Evolutionary conservation across 805 yeast species (phyloP).

Genomic region (Ogataea parapolymorpha): DNA sequence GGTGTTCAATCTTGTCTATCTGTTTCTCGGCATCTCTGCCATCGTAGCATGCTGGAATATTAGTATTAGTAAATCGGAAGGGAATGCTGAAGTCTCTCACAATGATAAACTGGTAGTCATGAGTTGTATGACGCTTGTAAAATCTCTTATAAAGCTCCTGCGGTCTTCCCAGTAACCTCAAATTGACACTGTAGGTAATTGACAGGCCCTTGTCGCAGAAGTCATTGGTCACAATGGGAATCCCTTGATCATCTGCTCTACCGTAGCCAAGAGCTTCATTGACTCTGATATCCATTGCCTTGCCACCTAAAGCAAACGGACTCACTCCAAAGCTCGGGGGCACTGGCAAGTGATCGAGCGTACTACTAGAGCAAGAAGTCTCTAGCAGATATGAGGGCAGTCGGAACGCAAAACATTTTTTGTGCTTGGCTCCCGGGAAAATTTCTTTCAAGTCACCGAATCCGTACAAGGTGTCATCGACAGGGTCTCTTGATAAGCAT

Average conservation of each 20-base stretch:
- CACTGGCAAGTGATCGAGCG: conserved; percentile 32
- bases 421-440: conserved; percentile 45
- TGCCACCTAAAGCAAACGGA: conserved; percentile 23
- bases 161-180: conserved; percentile 50
- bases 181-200: conserved; percentile 50
- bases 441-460: conserved; percentile 44
- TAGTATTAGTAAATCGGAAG: conserved; percentile 22
- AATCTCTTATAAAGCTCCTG: conserved; percentile 27
- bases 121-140: conserved; percentile 16
- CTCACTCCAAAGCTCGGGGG: conserved; percentile 44
- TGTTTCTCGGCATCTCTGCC: conserved; percentile 1
- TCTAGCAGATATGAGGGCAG: conserved; percentile 53
- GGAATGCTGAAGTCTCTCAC: conserved; percentile 19
- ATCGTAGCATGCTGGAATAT: neutral
- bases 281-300: conserved; percentile 25
- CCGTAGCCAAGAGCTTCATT: conserved; percentile 53
- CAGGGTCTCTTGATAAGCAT: conserved; percentile 14
- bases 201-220: conserved; percentile 38
- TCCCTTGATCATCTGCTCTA: conserved; percentile 44
- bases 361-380: conserved; percentile 44
- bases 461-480: conserved; percentile 34
- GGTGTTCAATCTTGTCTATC: conserved; percentile 9
- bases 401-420: conserved; percentile 55
- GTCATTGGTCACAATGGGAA: conserved; percentile 52
- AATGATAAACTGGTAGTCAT: conserved; percentile 25